These are phyloP conservation scores for Sordariomycetes sp. DNA, from an alignment of 2,329 filamentous ascomycete genomes.

Conservation along the genomic window DNA sequence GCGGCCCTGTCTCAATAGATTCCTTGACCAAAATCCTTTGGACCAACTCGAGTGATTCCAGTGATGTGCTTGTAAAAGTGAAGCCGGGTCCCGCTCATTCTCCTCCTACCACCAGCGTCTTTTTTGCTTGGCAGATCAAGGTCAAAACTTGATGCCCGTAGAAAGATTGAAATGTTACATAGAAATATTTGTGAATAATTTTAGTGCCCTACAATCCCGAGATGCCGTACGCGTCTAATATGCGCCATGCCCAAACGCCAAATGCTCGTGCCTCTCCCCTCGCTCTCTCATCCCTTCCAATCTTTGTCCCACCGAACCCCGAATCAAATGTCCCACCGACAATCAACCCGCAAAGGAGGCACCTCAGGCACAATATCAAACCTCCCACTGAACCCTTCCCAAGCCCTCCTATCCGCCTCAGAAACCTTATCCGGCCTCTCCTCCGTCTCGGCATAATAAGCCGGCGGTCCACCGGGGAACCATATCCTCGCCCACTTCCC, in stretches of 20 bases:
- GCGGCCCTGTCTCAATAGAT: background rate
- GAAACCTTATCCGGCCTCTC: constrained; percentile 41
- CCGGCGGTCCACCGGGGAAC: constrained; percentile 59
- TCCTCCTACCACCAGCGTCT: no score
- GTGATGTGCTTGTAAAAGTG: background rate
- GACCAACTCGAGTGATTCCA: background rate
- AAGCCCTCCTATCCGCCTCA: constrained; percentile 46
- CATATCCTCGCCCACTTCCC: constrained; percentile 52
- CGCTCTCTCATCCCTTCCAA: background rate
- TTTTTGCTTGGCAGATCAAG: no score
- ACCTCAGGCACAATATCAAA: constrained; percentile 68
- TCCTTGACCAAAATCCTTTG: background rate
- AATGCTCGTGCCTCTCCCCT: no score
- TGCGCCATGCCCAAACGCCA: no score
- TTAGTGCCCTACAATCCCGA: no score
- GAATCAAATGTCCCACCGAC: constrained; percentile 41
- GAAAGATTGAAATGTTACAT: no score
- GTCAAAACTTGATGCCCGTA: no score
- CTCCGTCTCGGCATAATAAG: constrained; percentile 50
- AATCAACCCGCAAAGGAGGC: constrained; percentile 67
- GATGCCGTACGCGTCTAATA: no score
- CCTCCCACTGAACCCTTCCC: constrained; percentile 49
- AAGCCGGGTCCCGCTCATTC: background rate
- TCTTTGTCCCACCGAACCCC: background rate
- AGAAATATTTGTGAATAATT: no score